Base-by-base conservation (phyloP, 768 basidiomycete genomes). In the Polyporus arcularius region DNA sequence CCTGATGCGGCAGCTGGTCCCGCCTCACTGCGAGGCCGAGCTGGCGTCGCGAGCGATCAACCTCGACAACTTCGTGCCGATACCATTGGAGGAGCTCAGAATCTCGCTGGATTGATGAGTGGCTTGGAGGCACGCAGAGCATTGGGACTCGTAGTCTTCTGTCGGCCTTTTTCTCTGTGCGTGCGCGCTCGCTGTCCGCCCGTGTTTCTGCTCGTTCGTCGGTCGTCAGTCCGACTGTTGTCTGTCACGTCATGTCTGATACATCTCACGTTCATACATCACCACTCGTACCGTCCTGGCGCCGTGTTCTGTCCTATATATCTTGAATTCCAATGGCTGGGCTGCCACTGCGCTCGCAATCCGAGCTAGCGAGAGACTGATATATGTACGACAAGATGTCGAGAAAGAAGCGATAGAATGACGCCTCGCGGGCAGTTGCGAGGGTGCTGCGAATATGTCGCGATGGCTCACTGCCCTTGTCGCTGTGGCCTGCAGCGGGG, bases 81-180 rank as follows among this genome's bases (percentile, higher is more conserved):
- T 98, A 89, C 95, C 96, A 75, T 80, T 95, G 75, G 96, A 98
- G 74, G 88, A 97, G 76, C 78, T 98, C 79, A 88, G 88, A 81
- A 94, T 98, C 77, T 87, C 89, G 75, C 84, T 98, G 78, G 95
- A 98, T 76, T 94, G 82, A 89, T 16, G 53, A 59, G 59, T 26
- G 57, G 63, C 31, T 58, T 12, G 38, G 50, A 49, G 54, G 50
- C 31, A 40, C 45, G 46, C 49, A 55, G 69, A 57, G 58, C 65
- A 55, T 50, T 62, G 65, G 65, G 68, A 65, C 62, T 50, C 54
- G 58, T 65, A 35, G 41, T 48, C 8, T 12, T 26, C 46, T 26
- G 46, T 26, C 43, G 53, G 31, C 53, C 32, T 35, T 46, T 55
- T 56, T 5, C 53, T 51, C 26, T 14, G 46, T 48, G 46, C 21